These are phyloP conservation scores for Gracilaria gracilis DNA, from an alignment of 23 red algal genomes.

Conservation along the genomic window DNA sequence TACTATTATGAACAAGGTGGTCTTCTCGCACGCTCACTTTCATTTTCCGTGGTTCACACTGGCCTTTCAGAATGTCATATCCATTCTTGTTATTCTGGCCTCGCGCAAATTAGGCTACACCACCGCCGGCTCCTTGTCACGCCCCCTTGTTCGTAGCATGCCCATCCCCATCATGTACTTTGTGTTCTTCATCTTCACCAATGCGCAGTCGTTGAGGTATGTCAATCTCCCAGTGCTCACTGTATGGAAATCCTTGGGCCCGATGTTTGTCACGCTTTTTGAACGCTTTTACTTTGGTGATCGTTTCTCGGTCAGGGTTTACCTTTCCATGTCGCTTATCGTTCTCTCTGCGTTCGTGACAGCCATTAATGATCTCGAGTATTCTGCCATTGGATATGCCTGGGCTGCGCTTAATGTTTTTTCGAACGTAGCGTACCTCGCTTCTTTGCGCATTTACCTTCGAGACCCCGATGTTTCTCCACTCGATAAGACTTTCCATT, in stretches of 20 bases:
- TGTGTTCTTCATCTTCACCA: conserved; percentile 91
- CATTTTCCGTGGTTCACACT: conserved; percentile 95
- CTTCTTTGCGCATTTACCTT: conserved; percentile 72
- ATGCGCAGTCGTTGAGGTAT: conserved; percentile 81
- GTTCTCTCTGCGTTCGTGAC: conserved; percentile 81
- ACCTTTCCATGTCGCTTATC: conserved; percentile 80
- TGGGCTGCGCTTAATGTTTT: conserved; percentile 90
- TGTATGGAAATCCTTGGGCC: conserved; percentile 83
- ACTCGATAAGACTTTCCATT: conserved; percentile 81
- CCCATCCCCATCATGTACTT: conserved; percentile 87
- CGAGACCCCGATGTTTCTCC: conserved; percentile 64
- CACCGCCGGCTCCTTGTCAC: conserved; percentile 19
- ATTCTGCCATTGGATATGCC: conserved; percentile 83
- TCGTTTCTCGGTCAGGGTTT: conserved; percentile 63
- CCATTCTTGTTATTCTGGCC: conserved; percentile 63
- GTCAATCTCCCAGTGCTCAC: conserved; percentile 88
- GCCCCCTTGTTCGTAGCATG: conserved; percentile 65
- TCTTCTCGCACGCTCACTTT: conserved; percentile 88
- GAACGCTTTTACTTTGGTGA: conserved; percentile 80
- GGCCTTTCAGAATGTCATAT: conserved; percentile 83
- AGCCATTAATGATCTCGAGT: conserved; percentile 79
- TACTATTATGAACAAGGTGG: conserved; percentile 91
- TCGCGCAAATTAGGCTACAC: conserved; percentile 34
- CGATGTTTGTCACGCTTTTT: conserved; percentile 84
- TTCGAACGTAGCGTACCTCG: conserved; percentile 91